Conservation (phyloP, 2,329 filamentous ascomycete genomes). For the Aspergillaceae sp. region DNA sequence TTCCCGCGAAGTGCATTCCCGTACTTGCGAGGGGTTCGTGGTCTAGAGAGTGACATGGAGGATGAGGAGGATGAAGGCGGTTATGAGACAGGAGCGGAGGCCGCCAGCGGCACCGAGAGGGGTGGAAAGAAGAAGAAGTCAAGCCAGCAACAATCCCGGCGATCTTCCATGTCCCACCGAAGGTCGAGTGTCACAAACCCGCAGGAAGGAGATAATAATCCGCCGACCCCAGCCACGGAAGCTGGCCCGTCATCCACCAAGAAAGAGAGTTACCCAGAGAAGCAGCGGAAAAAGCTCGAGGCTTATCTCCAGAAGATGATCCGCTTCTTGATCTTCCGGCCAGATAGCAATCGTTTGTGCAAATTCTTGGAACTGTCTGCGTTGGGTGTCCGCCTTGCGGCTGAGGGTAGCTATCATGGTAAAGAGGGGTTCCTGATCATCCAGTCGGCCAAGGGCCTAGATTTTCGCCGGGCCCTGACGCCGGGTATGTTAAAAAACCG, state of each 20-base stretch:
- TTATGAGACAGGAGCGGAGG: constrained; percentile 50
- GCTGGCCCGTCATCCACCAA: constrained; percentile 21
- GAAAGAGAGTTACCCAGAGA: constrained; percentile 61
- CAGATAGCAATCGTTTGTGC: constrained; percentile 90
- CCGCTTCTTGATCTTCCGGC: constrained; percentile 89
- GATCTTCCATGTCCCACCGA: constrained; percentile 51
- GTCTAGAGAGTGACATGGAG: constrained; percentile 73
- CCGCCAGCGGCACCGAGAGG: constrained; percentile 60
- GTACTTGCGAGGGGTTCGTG: constrained; percentile 72
- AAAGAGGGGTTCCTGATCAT: constrained; percentile 95
- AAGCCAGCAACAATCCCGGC: constrained; percentile 26
- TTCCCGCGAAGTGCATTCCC: constrained; percentile 87
- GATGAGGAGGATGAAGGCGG: constrained; percentile 48
- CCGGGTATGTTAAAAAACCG: constrained; percentile 70
- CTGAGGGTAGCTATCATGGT: constrained; percentile 93
- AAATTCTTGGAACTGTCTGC: constrained; percentile 94
- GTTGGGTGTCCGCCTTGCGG: constrained; percentile 82
- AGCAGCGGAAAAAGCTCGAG: constrained; percentile 76
- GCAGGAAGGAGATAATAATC: constrained; percentile 28
- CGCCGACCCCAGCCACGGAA: constrained; percentile 12
- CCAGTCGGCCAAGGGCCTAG: constrained; percentile 78
- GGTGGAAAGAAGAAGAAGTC: constrained; percentile 43
- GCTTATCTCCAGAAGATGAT: constrained; percentile 90
- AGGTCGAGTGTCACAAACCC: constrained; percentile 45
- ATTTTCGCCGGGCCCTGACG: constrained; percentile 72